Evolutionary conservation across 768 basidiomycete species (phyloP).

Genomic region (Sporobolomyces roseus): DNA sequence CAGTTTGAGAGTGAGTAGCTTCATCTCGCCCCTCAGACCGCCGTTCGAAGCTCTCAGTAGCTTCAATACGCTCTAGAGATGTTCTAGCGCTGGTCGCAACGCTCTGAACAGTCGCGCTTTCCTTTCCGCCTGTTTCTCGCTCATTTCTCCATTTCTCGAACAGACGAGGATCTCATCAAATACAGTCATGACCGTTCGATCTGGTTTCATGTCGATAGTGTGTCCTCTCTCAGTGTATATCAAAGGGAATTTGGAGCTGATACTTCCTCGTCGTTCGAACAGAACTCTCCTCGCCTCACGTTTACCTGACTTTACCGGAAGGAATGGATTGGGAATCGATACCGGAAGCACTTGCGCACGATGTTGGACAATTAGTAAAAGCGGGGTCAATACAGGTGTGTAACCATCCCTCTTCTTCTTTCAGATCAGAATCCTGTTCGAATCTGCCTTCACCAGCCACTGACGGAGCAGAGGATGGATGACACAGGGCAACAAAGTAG

Average conservation of each 20-base stretch:
- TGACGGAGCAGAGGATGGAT: no score
- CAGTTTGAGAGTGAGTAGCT: slow-evolving; percentile 38
- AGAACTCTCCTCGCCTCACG: slow-evolving; percentile 84
- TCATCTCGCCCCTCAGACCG: background rate
- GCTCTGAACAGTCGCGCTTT: background rate
- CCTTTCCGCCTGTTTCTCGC: background rate
- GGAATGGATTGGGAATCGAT: slow-evolving; percentile 83
- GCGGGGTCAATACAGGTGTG: slow-evolving; percentile 94
- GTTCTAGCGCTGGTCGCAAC: background rate
- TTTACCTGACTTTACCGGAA: slow-evolving; percentile 84
- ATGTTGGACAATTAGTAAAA: slow-evolving; percentile 93
- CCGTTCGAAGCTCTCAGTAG: no score
- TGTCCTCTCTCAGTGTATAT: background rate
- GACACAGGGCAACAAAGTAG: slow-evolving; percentile 90
- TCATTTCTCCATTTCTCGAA: background rate
- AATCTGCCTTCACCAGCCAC: no score
- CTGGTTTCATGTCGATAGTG: slow-evolving; percentile 88
- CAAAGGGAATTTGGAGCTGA: no score
- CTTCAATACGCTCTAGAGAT: no score
- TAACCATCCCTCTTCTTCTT: background rate
- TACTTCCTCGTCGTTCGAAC: background rate
- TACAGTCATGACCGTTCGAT: slow-evolving; percentile 58
- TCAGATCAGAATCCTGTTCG: no score
- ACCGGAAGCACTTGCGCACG: slow-evolving; percentile 68
- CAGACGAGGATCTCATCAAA: slow-evolving; percentile 92